These are phyloP conservation scores for Trichosporon sp. DNA, from an alignment of 1,284 basidiomycete genomes.

Conservation along the genomic window DNA sequence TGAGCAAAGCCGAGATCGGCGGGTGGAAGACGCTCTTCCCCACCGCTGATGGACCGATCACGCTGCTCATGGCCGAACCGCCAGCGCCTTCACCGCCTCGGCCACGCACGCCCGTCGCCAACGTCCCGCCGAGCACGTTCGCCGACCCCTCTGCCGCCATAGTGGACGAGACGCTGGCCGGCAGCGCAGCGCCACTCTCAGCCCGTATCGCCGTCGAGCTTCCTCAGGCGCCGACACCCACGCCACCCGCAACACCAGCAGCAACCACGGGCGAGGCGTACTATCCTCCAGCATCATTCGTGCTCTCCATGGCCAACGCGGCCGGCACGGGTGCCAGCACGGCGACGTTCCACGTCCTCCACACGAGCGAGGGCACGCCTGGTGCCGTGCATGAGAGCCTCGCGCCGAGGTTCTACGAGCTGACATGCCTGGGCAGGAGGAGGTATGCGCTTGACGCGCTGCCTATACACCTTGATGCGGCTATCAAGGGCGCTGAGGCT, in stretches of 20 bases:
- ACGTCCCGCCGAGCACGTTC: conserved; percentile 23
- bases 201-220: conserved; percentile 18
- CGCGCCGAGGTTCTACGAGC: conserved; percentile 1
- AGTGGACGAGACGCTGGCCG: conserved; percentile 31
- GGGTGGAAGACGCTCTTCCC: conserved; percentile 22
- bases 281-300: conserved; percentile 28
- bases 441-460: conserved; percentile 5
- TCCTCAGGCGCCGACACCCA: not conserved
- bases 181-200: conserved; percentile 8
- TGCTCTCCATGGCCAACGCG: conserved; percentile 20
- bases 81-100: not conserved
- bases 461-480: conserved; percentile 8
- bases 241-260: not conserved
- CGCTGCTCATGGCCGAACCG: conserved; percentile 22
- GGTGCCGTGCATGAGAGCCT: not conserved
- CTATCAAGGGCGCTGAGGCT: not conserved
- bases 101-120: conserved; percentile 16
- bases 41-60: conserved; percentile 10
- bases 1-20: conserved; percentile 26
- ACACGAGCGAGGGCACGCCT: not conserved
- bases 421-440: conserved; percentile 2
- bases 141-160: conserved; percentile 29
- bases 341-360: conserved; percentile 24
- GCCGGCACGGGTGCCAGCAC: conserved; percentile 11
- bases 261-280: conserved; percentile 11